These are phyloP conservation scores for Galerina marginata DNA, from an alignment of 768 basidiomycete genomes.

Conservation along the genomic window DNA sequence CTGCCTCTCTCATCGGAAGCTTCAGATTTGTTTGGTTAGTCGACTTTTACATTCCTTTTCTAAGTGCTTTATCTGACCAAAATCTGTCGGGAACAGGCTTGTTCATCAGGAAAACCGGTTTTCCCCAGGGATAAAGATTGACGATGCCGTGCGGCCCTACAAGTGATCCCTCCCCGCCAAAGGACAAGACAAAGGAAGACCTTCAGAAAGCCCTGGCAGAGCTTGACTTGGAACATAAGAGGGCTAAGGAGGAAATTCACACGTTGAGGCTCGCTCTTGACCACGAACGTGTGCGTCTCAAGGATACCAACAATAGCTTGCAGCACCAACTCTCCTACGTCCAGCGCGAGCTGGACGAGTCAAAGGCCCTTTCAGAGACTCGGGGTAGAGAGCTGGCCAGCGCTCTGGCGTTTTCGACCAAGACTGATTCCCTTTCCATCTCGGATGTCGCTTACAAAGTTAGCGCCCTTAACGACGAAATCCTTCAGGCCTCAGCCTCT, in stretches of 20 bases:
- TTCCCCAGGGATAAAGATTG: too few species aligned
- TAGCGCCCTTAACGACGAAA: slow-evolving; percentile 17
- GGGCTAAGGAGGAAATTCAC: background rate
- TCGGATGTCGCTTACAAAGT: slow-evolving; percentile 27
- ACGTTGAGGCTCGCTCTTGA: background rate
- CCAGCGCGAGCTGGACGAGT: slow-evolving; percentile 15
- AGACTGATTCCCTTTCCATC: slow-evolving; percentile 21
- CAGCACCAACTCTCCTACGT: slow-evolving; percentile 9
- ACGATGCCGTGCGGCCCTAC: too few species aligned
- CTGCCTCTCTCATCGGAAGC: too few species aligned
- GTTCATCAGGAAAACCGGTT: too few species aligned
- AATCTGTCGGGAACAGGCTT: too few species aligned
- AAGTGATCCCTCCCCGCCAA: background rate
- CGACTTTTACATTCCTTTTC: too few species aligned
- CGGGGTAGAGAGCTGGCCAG: slow-evolving; percentile 35
- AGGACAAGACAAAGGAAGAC: slow-evolving; percentile 6
- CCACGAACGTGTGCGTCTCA: background rate
- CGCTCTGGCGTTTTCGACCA: slow-evolving; percentile 24
- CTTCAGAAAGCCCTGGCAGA: background rate
- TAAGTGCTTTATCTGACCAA: too few species aligned
- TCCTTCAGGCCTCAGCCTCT: slow-evolving; percentile 26
- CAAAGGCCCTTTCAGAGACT: slow-evolving; percentile 30
- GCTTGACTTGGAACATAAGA: background rate
- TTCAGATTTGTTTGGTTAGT: too few species aligned
- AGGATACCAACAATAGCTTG: background rate